A percentile compares a stretch with the other conserved stretches of the same genome.
phyloP scores from a whole-genome alignment of 2,329 filamentous ascomycete species.

The Xylariales sp. region DNA sequence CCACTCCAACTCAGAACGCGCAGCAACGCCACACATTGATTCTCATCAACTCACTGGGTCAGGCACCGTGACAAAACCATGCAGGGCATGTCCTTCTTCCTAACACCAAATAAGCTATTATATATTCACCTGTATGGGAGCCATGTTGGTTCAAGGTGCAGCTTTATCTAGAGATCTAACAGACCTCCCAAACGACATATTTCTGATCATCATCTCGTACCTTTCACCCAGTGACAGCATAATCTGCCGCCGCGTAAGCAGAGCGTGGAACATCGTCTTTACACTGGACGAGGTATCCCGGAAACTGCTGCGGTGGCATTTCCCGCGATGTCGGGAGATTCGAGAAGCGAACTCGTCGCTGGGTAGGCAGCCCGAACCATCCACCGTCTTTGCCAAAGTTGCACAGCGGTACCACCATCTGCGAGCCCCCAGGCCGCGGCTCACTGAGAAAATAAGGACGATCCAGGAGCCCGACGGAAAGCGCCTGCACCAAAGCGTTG shows the following conservation, averaged over 20 bases:
- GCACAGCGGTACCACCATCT: conserved; percentile 53
- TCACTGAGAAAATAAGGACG: conserved; percentile 38
- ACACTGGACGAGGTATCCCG: conserved; percentile 40
- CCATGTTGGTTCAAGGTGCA: no score
- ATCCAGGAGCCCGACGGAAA: conserved; percentile 23
- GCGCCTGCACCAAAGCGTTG: conserved; percentile 27
- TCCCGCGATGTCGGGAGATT: conserved; percentile 49
- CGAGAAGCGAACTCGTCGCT: conserved; percentile 19
- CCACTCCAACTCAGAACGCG: no score
- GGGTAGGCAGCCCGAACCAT: conserved; percentile 29
- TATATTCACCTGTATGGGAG: no score
- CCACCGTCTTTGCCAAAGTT: conserved; percentile 41
- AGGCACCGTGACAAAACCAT: no score
- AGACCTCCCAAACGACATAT: conserved; percentile 53
- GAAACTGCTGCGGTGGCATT: conserved; percentile 44
- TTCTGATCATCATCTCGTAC: conserved; percentile 46
- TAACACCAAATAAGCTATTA: no score
- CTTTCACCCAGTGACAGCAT: conserved; percentile 47
- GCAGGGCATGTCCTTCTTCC: no score
- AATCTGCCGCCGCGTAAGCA: conserved; percentile 47
- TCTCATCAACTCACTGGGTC: no score
- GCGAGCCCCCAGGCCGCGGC: conserved; percentile 39
- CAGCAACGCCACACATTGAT: no score
- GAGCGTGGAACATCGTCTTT: conserved; percentile 44
- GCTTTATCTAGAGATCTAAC: conserved; percentile 34